Conservation (phyloP, 2,329 filamentous ascomycete species). For the Helicocarpus griseus region DNA sequence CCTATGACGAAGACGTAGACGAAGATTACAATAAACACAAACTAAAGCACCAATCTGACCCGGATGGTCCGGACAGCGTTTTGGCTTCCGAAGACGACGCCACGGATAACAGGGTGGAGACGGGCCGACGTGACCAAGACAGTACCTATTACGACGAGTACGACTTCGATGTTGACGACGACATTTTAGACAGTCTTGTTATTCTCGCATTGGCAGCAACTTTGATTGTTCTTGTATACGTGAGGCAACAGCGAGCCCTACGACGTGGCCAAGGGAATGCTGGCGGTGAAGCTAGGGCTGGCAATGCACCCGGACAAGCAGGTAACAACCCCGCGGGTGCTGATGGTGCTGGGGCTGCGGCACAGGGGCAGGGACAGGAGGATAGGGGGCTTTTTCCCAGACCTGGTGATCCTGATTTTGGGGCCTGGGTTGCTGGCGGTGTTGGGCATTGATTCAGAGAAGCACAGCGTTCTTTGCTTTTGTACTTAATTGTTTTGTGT, state of each 20-base stretch:
- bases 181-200: constrained; percentile 71
- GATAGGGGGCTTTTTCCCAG: constrained; percentile 55
- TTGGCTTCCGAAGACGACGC: constrained; percentile 10
- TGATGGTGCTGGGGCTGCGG: constrained; percentile 14
- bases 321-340: constrained; percentile 5
- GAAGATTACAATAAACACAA: constrained; percentile 51
- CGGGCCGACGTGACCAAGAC: constrained; percentile 27
- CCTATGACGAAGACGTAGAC: constrained; percentile 54
- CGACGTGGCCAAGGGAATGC: constrained; percentile 17
- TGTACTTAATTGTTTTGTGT: not conserved
- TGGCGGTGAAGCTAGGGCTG: constrained; percentile 12
- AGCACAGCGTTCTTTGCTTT: not conserved
- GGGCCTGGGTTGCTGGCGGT: constrained; percentile 58
- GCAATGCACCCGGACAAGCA: constrained; percentile 15
- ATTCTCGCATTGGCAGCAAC: constrained; percentile 69
- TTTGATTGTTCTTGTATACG: constrained; percentile 70
- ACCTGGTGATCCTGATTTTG: constrained; percentile 57
- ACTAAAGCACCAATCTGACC: constrained; percentile 36
- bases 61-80: constrained; percentile 44
- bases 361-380: constrained; percentile 15
- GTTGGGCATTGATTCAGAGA: constrained; percentile 42
- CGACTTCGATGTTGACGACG: constrained; percentile 59
- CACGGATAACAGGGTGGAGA: constrained; percentile 9
- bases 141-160: constrained; percentile 52
- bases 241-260: constrained; percentile 61